Evolutionary conservation across 768 basidiomycete genomes (phyloP), one percentile per base, ranked within the genome.

Genomic region (Leccinum sublutescens): DNA sequence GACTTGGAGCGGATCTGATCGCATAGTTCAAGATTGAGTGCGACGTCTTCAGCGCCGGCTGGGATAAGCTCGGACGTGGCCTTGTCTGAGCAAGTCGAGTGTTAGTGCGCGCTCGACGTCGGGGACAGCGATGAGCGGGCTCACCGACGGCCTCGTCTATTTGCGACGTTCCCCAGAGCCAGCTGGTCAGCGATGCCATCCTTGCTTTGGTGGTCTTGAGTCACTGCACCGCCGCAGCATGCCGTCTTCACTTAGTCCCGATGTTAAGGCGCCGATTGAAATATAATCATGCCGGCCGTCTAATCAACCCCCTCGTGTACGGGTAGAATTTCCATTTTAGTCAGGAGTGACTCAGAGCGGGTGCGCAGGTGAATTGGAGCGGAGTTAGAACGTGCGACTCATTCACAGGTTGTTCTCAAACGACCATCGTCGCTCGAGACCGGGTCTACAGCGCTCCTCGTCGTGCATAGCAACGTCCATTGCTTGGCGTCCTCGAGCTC

Each of bases 1-100:
- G 89, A 85, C 78, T 96, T 95, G 6, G 93, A 93, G 55, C 95
- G 86, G 71, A 99, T 95, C 75, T 95, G 89, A 76, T 99, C 97
- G 64, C 93, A 94, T 79, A 98, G 93, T 72, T 98, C 94, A 59
- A 99, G 89, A 67, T 90, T 90, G 63, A 94, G 80, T 9, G 94
- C 93, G 40, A 98, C 94, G 74, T 98, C 93, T 71, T 95, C 93
- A 54, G 85, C 77, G 27, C 89, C 90, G 50, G 85, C 81, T 40
- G 94, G 92, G 55, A 93, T 76, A 25, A 93, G 80, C 73, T 95
- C 93, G 4, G 93, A 94, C 15, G 95, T 97, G n/a, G 92, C 91
- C 77, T 91, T 94, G 79, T 95, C 94, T 96, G 75, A 34, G 17
- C 59, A 49, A 89, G 73, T 56, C 25, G 29, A 33, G 63, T 40